Base-by-base conservation (phyloP, 306 rosid species). In the Casuarina cunninghamiana region DNA sequence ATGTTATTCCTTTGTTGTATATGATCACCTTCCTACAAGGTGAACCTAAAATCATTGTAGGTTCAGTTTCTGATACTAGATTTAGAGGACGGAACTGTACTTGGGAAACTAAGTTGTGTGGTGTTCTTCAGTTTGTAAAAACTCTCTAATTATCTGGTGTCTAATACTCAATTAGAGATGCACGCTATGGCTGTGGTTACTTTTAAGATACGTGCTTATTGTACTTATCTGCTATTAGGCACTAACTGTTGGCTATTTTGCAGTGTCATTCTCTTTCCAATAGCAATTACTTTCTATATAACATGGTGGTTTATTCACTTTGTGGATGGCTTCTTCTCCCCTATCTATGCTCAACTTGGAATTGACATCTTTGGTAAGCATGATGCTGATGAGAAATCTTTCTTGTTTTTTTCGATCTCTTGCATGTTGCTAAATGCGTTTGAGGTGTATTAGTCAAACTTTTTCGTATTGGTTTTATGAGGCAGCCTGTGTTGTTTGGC, bases 301-400 rank as follows among this genome's bases (percentile, higher is more conserved):
- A 93, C 97, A 32, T 93, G 94, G 94, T 93, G 97, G 97, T 93
- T 93, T 82, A 91, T 93, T 86, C 97, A 93, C 90, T 93, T 93
- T 26, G 96, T 91, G 80, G 97, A 93, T 80, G 88, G 97, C 61
- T 93, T 93, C 72, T 93, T 93, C 83, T 93, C 97, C 79, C 97
- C 97, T 26, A 93, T 93, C 76, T 93, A 89, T 75, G 94, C 89
- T 74, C 90, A 89, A 73, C 97, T 93, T 76, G 97, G 97, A 85
- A 88, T 93, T 70, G 74, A 93, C 77, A 88, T 93, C 57, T 93
- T 93, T 85, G 97, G 97, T 93, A 85, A 78, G 93, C 75, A 73
- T 65, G 50, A 77, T 21, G 43, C 3, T 74, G 73, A 50, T 61
- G 43, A 32, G 60, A 74, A 42, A 68, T 50, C 37, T 37, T 12